Evolutionary conservation across 2,329 filamentous ascomycete genomes (phyloP), one percentile per base, ranked within the genome.

Genomic region (Botryosphaeria dothidea): DNA sequence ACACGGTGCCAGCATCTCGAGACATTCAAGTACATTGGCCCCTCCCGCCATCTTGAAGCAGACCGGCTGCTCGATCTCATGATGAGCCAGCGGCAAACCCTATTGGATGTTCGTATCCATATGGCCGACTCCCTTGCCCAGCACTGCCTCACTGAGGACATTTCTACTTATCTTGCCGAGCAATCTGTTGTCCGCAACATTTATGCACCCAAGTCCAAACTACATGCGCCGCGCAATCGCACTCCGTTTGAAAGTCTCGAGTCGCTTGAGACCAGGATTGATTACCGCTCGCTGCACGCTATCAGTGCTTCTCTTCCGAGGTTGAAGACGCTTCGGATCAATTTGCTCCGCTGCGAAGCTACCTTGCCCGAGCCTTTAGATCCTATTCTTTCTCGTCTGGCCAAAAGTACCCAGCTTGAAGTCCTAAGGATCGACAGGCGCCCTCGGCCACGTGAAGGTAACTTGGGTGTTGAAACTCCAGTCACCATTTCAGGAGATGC

Each of bases 61-160:
- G 25, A 29, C n/a, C 23, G 23, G 25, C 36, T 58, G 3, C 23
- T 58, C 23, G 36, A n/a, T 2, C 36, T 58, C 21, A n/a, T 58
- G 21, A 43, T n/a, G 21, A 45, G 51, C 21, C 51, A 43, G 25
- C 23, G 15, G 6, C 38, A 36, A 29, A 58, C 36, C 23, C 54
- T 58, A 15, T 58, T 36, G 23, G 54, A 58, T 17, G 25, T 58
- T 17, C 54, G 54, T 17, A 58, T 58, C 54, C 54, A 43, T 23
- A 27, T 58, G 36, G 17, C 23, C 13, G 54, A 58, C 23, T 43
- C 36, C n/a, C 19, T 58, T 36, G 29, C 27, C 31, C 41, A 61
- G 15, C 29, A 36, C 9, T 19, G 6, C 8, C 13, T 61, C 11
- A 31, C 27, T 27, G 57, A 61, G 7, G 57, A 61, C 8, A 13